Base-by-base conservation (phyloP, 257 asterid genomes). In the Leptodermis oblonga region DNA sequence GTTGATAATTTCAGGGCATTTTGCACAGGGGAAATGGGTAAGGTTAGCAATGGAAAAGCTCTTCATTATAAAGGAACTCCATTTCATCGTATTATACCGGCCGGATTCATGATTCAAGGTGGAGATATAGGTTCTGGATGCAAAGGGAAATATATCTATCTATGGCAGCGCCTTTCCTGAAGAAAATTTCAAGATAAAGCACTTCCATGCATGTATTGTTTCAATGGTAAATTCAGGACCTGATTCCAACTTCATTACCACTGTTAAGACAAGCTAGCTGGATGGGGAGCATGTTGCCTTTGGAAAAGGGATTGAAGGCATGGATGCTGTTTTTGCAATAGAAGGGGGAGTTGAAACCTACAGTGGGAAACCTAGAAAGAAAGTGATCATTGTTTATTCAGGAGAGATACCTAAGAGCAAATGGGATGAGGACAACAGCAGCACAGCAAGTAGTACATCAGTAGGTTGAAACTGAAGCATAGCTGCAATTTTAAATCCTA, bases 31-130 rank as follows among this genome's bases (percentile, higher is more conserved):
- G 92, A 93, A 82, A 75, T 78, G 88, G 92, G 97, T 23, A 93
- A 90, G 80, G 82, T 89, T 61, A 75, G 82, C 42, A 88, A 84
- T 45, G 94, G 97, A 20, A 79, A 79, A 78, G 79, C 87, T 60
- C 83, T 90, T 30, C 96, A 88, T 74, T 93, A 88, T 73, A 93
- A 88, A 77, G 98, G 98, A 73, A 88, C 89, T 49, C 90, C 92
- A 30, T 87, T 93, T 79, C 98, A 90, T 81, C 97, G 97, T 69
- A 82, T 93, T 49, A 93, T 93, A 70, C 96, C n/a, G n/a, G n/a
- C 98, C 33, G 98, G 97, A 65, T 93, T 93, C 85, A 88, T 93
- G 96, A 88, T 90, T 75, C 98, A 93, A 82, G 98, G 97, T 53
- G 98, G 98, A 70, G 98, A 93, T 82, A 86, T 88, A 26, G 87